A percentile compares a stretch with the other conserved stretches of the same genome.
These are phyloP conservation scores for Exophiala sp. DNA, from an alignment of 2,329 filamentous ascomycete species.

Conservation along the genomic window DNA sequence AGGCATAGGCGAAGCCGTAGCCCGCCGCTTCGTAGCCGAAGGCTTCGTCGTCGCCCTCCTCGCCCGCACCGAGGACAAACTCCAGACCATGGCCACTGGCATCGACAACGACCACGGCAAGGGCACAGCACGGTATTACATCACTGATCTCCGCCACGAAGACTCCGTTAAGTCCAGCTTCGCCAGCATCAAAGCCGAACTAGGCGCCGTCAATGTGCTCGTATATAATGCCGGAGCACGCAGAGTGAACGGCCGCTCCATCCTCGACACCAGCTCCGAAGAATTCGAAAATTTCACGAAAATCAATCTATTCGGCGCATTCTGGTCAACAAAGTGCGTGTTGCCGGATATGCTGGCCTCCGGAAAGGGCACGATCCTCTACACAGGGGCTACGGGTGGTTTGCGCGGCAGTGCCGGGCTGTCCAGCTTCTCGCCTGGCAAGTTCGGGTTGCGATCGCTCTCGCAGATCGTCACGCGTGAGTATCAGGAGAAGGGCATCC, in stretches of 20 bases:
- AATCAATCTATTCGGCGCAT: slow-evolving; percentile 26
- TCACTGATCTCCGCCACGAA: slow-evolving; percentile 22
- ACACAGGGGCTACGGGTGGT: slow-evolving; percentile 22
- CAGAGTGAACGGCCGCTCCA: slow-evolving; percentile 21
- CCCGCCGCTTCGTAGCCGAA: slow-evolving; percentile 21
- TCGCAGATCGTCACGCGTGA: slow-evolving; percentile 51
- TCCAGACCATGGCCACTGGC: slow-evolving; percentile 17
- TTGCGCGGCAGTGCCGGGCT: slow-evolving; percentile 23
- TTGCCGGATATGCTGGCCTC: slow-evolving; percentile 24
- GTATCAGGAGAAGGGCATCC: slow-evolving; percentile 54
- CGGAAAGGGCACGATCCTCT: slow-evolving; percentile 21
- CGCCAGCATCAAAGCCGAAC: slow-evolving; percentile 13
- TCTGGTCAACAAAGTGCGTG: slow-evolving; percentile 25
- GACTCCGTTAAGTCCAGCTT: slow-evolving; percentile 16
- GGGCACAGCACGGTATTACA: slow-evolving; percentile 18
- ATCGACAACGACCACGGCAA: slow-evolving; percentile 20
- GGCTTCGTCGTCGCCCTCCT: slow-evolving; percentile 22
- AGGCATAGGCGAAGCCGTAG: slow-evolving; percentile 24
- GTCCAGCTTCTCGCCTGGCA: slow-evolving; percentile 23
- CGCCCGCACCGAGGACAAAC: slow-evolving; percentile 23
- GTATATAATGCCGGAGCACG: slow-evolving; percentile 25
- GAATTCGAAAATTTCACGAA: slow-evolving; percentile 26
- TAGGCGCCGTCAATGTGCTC: slow-evolving; percentile 19
- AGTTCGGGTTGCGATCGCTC: slow-evolving; percentile 51
- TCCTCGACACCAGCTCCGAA: slow-evolving; percentile 22